Conservation (phyloP, 179 eudicot species). For the Beta corolliflora region DNA sequence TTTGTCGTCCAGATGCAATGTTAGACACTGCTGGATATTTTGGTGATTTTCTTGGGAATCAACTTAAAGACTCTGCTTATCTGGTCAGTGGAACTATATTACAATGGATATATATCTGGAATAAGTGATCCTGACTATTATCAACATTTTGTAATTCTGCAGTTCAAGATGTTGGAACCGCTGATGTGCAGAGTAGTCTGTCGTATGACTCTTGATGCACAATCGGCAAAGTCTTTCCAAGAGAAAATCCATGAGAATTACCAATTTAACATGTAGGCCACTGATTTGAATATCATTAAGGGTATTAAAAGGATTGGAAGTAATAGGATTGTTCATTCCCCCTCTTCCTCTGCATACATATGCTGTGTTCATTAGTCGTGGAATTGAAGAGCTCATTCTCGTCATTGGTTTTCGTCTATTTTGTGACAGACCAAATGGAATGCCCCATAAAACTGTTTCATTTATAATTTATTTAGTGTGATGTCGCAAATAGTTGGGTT, state of each 20-base stretch:
- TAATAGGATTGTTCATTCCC: neutral
- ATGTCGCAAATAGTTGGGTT: no score
- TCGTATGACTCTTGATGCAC: constrained; percentile 41
- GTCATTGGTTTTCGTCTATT: neutral
- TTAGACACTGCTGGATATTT: constrained; percentile 54
- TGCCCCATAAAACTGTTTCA: neutral
- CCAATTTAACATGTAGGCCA: constrained; percentile 56
- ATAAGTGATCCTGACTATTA: neutral
- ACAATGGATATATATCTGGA: neutral
- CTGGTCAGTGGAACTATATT: neutral
- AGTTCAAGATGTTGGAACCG: constrained; percentile 64
- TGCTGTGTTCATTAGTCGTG: neutral
- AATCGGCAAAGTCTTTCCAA: constrained; percentile 49
- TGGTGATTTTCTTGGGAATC: constrained; percentile 58
- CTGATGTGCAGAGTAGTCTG: constrained; percentile 57
- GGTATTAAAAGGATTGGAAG: neutral
- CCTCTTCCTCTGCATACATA: neutral
- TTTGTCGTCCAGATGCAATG: constrained; percentile 45
- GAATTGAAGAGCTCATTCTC: neutral
- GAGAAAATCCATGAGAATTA: constrained; percentile 59
- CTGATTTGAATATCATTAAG: neutral
- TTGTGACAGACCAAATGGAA: no score
- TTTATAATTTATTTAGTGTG: neutral
- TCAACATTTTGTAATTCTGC: constrained; percentile 15
- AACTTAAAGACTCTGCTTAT: constrained; percentile 53